These are phyloP conservation scores for Barnettozyma salicaria DNA, from an alignment of 805 yeast species.

Conservation along the genomic window DNA sequence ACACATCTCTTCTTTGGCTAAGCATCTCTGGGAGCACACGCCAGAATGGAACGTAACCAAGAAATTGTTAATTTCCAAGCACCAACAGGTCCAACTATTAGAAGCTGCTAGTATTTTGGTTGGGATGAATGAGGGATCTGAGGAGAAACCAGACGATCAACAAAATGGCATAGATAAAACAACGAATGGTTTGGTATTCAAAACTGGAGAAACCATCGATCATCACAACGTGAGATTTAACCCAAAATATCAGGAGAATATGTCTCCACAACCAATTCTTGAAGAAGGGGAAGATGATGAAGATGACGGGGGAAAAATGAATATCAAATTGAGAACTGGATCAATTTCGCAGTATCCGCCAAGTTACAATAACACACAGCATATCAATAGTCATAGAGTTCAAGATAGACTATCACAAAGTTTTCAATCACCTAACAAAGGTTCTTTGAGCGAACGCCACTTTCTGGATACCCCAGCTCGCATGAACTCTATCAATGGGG, in stretches of 20 bases:
- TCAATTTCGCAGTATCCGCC: slow-evolving; percentile 45
- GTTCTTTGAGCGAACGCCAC: slow-evolving; percentile 12
- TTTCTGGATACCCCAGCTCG: slow-evolving; percentile 29
- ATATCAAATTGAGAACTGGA: slow-evolving; percentile 30
- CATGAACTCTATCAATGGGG: slow-evolving; percentile 4
- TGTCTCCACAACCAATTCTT: slow-evolving; percentile 12
- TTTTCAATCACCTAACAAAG: slow-evolving; percentile 7
- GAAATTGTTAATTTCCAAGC: slow-evolving; percentile 53
- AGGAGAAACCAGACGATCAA: slow-evolving; percentile 2
- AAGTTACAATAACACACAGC: slow-evolving; percentile 17
- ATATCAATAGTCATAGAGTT: slow-evolving; percentile 3
- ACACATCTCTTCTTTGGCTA: slow-evolving; percentile 81
- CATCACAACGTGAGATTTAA: slow-evolving; percentile 12
- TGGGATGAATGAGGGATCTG: slow-evolving; percentile 18
- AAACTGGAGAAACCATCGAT: background rate
- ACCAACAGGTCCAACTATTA: slow-evolving; percentile 23
- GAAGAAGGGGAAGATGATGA: slow-evolving; percentile 9
- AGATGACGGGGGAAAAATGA: slow-evolving; percentile 5
- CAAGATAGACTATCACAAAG: slow-evolving; percentile 2
- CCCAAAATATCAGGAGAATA: slow-evolving; percentile 12
- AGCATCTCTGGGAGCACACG: slow-evolving; percentile 90
- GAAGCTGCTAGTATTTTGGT: slow-evolving; percentile 26
- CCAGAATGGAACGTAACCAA: slow-evolving; percentile 91
- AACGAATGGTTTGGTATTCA: slow-evolving; percentile 7
- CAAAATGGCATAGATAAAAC: background rate